Percentiles rank a stretch among this genome's conserved stretches.
phyloP scores from a whole-genome alignment of 1,284 basidiomycete genomes.

The Marasmius fiardii region DNA sequence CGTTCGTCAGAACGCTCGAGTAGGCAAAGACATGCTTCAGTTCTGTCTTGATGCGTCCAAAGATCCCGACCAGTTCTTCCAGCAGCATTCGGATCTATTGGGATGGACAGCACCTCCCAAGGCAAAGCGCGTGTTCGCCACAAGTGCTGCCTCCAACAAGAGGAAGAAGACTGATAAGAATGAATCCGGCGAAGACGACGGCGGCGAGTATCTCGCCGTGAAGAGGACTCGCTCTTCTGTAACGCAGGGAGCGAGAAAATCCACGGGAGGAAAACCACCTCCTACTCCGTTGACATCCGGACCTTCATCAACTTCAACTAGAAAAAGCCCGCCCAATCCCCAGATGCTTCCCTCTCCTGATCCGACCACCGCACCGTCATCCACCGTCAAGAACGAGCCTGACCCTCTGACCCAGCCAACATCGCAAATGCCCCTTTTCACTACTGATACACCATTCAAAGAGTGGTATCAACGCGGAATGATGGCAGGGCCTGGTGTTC shows the following conservation, averaged over 20 bases:
- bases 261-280: not conserved
- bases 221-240: not conserved
- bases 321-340: not conserved
- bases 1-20: slow-evolving; percentile 49
- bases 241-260: not conserved
- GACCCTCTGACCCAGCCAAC: no score
- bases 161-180: not conserved
- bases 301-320: not conserved
- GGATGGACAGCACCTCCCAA: not conserved
- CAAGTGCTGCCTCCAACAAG: not conserved
- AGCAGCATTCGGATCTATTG: not conserved
- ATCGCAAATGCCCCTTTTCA: no score
- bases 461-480: not conserved
- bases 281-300: not conserved
- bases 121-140: not conserved
- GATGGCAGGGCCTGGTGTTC: not conserved
- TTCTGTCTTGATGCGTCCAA: slow-evolving; percentile 21
- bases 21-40: slow-evolving; percentile 45
- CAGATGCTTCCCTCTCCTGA: not conserved
- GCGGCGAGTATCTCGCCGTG: not conserved
- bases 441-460: not conserved
- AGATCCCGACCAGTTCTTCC: not conserved
- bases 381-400: not conserved
- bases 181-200: not conserved
- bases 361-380: not conserved